phyloP scores from a whole-genome alignment of 2,329 filamentous ascomycete species.

The Knufia fluminis region DNA sequence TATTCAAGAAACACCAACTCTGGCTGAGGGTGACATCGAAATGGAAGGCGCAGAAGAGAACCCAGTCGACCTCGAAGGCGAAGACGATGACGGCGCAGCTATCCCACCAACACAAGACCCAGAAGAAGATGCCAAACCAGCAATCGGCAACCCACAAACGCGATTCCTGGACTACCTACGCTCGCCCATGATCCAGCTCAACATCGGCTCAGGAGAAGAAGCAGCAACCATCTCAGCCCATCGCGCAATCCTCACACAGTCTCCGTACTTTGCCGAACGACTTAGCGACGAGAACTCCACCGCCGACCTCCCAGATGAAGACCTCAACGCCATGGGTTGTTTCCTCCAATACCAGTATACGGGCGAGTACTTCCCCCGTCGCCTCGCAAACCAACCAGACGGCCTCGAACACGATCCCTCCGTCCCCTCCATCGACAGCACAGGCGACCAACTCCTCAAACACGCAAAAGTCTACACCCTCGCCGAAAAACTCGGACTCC shows the following conservation, averaged over 20 bases:
- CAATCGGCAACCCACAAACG: conserved; percentile 27
- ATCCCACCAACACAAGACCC: conserved; percentile 7
- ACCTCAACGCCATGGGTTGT: conserved; percentile 65
- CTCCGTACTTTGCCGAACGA: conserved; percentile 59
- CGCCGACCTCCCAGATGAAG: conserved; percentile 58
- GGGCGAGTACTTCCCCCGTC: conserved; percentile 70
- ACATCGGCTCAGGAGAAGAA: conserved; percentile 53
- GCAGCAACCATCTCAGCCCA: conserved; percentile 65
- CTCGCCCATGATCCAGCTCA: conserved; percentile 59
- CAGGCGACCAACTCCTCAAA: conserved; percentile 74
- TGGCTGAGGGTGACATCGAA: conserved; percentile 21
- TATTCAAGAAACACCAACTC: conserved; percentile 1
- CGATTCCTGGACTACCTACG: conserved; percentile 45
- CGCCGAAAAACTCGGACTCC: conserved; percentile 65
- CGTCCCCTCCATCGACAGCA: conserved; percentile 59
- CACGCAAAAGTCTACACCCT: conserved; percentile 87
- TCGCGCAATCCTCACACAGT: conserved; percentile 63
- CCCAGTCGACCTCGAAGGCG: conserved; percentile 14
- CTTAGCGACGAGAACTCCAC: conserved; percentile 12
- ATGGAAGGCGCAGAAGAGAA: conserved; percentile 24
- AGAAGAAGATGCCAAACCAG: conserved; percentile 1
- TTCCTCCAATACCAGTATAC: conserved; percentile 81
- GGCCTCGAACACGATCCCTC: conserved; percentile 60
- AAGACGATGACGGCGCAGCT: conserved; percentile 17
- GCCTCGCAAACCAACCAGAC: conserved; percentile 51